Evolutionary conservation across 2,329 filamentous ascomycete genomes (phyloP).

Genomic region (Colletotrichum musicola): DNA sequence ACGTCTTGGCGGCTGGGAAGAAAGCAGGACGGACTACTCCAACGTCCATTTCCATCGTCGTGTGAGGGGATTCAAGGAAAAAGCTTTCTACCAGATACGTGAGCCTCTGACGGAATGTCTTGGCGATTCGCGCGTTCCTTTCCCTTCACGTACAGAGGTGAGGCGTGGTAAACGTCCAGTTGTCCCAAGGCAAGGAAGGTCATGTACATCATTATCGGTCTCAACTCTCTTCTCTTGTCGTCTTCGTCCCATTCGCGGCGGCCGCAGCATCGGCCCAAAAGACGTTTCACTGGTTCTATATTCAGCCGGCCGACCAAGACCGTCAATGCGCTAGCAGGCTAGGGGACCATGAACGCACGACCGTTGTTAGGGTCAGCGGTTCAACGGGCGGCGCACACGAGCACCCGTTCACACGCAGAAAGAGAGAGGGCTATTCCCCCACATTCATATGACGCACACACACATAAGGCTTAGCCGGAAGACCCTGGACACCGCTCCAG

Average conservation of each 20-base stretch:
- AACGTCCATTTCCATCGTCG: constrained; percentile 7
- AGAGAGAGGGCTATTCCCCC: background rate
- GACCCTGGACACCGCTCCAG: constrained; percentile 1
- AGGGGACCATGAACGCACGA: background rate
- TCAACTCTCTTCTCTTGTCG: constrained; percentile 9
- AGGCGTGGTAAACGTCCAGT: no score
- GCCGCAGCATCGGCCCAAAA: background rate
- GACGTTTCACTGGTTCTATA: constrained; percentile 32
- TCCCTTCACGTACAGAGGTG: background rate
- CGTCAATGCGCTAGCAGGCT: constrained; percentile 4
- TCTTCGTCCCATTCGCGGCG: constrained; percentile 26
- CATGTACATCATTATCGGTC: background rate
- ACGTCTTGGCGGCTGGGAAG: constrained; percentile 21
- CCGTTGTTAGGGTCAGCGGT: no score
- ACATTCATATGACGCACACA: constrained; percentile 15
- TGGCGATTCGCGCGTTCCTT: constrained; percentile 19
- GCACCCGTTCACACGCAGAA: no score
- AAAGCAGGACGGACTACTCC: background rate
- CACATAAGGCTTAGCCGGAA: constrained; percentile 11
- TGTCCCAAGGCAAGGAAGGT: no score
- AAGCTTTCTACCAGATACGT: constrained; percentile 34
- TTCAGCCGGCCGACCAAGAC: constrained; percentile 15
- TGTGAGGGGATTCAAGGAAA: background rate
- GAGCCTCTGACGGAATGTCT: constrained; percentile 10
- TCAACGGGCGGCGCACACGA: background rate